Evolutionary conservation across 495 filamentous ascomycete genomes (phyloP).

Genomic region (Terfezia claveryi): DNA sequence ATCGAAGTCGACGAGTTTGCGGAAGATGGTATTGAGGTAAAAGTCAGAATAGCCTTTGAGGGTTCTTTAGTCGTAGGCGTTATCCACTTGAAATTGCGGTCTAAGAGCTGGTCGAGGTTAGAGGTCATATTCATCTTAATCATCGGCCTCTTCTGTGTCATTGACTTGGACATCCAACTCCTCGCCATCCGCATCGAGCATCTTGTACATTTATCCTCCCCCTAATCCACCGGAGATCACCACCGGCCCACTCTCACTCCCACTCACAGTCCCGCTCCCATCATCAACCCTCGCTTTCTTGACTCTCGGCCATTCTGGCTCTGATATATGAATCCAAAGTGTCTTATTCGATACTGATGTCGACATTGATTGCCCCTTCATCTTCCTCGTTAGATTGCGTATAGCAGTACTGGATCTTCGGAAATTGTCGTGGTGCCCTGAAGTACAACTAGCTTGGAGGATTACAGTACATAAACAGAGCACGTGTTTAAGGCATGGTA

Average conservation of each 20-base stretch:
- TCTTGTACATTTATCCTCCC: slow-evolving; percentile 15
- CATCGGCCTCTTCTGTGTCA: slow-evolving; percentile 21
- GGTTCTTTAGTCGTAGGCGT: slow-evolving; percentile 34
- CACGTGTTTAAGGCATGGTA: too few species aligned
- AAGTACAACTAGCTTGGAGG: too few species aligned
- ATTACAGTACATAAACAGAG: too few species aligned
- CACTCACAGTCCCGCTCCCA: not conserved
- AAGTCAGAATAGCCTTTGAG: slow-evolving; percentile 85
- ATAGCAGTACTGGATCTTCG: too few species aligned
- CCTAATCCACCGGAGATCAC: not conserved
- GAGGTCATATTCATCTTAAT: slow-evolving; percentile 19
- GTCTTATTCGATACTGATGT: too few species aligned
- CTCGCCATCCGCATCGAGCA: slow-evolving; percentile 6
- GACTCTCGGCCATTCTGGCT: too few species aligned
- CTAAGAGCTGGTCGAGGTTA: slow-evolving; percentile 1
- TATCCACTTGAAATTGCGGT: slow-evolving; percentile 25
- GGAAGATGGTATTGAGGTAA: slow-evolving; percentile 93
- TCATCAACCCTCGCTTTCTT: not conserved
- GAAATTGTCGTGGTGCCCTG: too few species aligned
- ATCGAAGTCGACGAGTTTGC: slow-evolving; percentile 67
- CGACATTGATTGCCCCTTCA: too few species aligned
- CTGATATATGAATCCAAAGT: too few species aligned
- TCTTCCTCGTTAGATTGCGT: too few species aligned
- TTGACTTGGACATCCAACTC: slow-evolving; percentile 25
- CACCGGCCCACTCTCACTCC: too few species aligned